Conservation (phyloP, 352 stramenopile species). For the Phytophthora capsici region DNA sequence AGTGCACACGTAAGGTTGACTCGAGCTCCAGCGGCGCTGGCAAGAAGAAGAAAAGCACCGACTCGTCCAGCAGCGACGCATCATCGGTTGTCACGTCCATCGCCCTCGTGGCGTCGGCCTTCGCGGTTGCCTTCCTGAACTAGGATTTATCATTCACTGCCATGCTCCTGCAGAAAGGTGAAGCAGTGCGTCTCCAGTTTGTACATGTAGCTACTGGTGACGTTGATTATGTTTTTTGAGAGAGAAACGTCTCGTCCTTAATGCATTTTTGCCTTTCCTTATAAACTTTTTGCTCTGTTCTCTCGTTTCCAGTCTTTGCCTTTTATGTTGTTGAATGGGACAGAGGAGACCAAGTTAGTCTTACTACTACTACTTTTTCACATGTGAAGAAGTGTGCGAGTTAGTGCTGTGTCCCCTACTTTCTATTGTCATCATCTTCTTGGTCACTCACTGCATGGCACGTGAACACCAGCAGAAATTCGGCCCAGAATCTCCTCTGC, state of each 20-base stretch:
- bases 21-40: conserved; percentile 30
- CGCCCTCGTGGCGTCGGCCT: conserved; percentile 34
- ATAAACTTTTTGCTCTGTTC: conserved; percentile 18
- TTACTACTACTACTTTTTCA: too few relatives aligned
- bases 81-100: conserved; percentile 37
- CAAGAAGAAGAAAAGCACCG: conserved; percentile 31
- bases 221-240: conserved; percentile 28
- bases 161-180: conserved; percentile 21
- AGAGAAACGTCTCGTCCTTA: conserved; percentile 19
- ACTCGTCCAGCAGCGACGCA: conserved; percentile 36
- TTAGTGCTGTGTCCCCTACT: background rate
- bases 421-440: conserved; percentile 9
- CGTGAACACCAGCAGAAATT: conserved; percentile 15
- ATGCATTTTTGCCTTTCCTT: conserved; percentile 46
- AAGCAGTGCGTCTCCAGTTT: conserved; percentile 3
- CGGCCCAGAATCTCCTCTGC: conserved; percentile 1
- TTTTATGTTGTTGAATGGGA: too few relatives aligned
- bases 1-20: conserved; percentile 63
- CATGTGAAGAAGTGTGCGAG: too few relatives aligned
- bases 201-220: background rate
- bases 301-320: background rate
- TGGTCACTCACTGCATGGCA: background rate
- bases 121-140: conserved; percentile 47
- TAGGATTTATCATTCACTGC: conserved; percentile 32
- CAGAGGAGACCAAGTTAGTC: too few relatives aligned